Evolutionary conservation across 2,329 filamentous ascomycete genomes (phyloP).

Genomic region (Bisporella sp.): DNA sequence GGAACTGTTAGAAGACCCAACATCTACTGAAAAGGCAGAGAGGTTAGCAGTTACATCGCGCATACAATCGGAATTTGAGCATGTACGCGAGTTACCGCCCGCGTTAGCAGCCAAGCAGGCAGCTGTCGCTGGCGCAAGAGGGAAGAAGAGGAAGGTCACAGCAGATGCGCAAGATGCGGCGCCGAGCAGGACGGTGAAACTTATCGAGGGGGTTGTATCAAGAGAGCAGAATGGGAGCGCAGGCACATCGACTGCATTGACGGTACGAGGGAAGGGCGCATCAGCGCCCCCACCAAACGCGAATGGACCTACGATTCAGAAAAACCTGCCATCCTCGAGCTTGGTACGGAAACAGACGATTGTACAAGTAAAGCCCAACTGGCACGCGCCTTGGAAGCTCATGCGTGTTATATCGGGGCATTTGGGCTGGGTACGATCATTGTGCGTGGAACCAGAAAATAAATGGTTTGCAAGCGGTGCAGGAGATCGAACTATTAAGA

Average conservation of each 20-base stretch:
- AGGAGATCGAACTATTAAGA: conserved; percentile 95
- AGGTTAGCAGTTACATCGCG: conserved; percentile 22
- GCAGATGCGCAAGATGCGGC: conserved; percentile 22
- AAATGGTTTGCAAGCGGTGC: conserved; percentile 96
- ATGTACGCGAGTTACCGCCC: conserved; percentile 70
- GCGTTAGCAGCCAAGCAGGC: conserved; percentile 75
- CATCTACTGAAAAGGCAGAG: conserved; percentile 22
- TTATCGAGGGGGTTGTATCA: conserved; percentile 57
- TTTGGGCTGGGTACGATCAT: conserved; percentile 83
- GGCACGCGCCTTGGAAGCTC: conserved; percentile 97
- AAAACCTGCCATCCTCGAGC: conserved; percentile 44
- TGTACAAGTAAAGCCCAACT: conserved; percentile 72
- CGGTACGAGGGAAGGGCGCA: conserved; percentile 39
- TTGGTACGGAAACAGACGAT: conserved; percentile 53
- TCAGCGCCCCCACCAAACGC: conserved; percentile 43
- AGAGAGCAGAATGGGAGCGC: conserved; percentile 28
- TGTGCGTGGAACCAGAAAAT: conserved; percentile 93
- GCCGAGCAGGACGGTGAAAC: conserved; percentile 49
- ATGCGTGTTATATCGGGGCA: conserved; percentile 97
- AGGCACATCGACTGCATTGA: conserved; percentile 46
- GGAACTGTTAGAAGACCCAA: conserved; percentile 12
- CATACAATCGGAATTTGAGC: conserved; percentile 59
- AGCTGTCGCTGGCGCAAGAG: conserved; percentile 51
- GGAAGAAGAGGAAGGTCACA: conserved; percentile 51
- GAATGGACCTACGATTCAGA: conserved; percentile 44